Evolutionary conservation across 192 early-diverging fungal genomes (phyloP).

Genomic region (Mortierella antarctica): DNA sequence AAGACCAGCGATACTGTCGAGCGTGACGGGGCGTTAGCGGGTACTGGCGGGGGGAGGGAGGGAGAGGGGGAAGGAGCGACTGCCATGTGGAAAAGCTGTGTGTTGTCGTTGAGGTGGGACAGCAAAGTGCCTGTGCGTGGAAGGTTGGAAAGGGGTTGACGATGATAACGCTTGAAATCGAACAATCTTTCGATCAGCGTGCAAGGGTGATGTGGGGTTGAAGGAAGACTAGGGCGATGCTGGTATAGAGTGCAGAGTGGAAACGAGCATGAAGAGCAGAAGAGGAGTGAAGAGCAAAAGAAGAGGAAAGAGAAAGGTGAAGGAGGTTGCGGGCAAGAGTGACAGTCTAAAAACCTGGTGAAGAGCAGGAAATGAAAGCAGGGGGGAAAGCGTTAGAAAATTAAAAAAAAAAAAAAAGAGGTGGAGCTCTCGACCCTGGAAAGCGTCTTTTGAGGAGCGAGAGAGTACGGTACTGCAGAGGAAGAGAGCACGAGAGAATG

Average conservation of each 20-base stretch:
- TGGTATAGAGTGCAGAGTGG: not conserved
- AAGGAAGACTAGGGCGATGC: too few relatives aligned
- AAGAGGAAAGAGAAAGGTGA: not conserved
- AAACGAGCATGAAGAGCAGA: not conserved
- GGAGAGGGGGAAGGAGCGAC: conserved; percentile 15
- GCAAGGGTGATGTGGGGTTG: too few relatives aligned
- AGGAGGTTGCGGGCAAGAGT: not conserved
- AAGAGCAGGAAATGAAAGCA: not conserved
- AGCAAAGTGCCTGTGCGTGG: not conserved
- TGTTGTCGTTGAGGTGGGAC: not conserved
- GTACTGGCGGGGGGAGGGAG: not conserved
- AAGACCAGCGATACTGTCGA: conserved; percentile 32
- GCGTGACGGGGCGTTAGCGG: conserved; percentile 1
- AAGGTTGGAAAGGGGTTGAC: too few relatives aligned
- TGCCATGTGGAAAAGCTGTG: conserved; percentile 3
- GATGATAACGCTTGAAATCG: too few relatives aligned
- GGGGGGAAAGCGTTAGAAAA: not conserved
- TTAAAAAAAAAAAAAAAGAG: not conserved
- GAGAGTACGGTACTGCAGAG: not conserved
- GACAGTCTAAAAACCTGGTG: not conserved
- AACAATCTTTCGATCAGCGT: too few relatives aligned
- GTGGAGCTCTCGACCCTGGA: too few relatives aligned
- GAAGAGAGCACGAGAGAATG: not conserved
- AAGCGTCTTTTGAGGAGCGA: not conserved
- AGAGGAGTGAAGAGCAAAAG: not conserved